Conservation (phyloP, 192 early-diverging fungal species). For the Backusella liffmaniae region DNA sequence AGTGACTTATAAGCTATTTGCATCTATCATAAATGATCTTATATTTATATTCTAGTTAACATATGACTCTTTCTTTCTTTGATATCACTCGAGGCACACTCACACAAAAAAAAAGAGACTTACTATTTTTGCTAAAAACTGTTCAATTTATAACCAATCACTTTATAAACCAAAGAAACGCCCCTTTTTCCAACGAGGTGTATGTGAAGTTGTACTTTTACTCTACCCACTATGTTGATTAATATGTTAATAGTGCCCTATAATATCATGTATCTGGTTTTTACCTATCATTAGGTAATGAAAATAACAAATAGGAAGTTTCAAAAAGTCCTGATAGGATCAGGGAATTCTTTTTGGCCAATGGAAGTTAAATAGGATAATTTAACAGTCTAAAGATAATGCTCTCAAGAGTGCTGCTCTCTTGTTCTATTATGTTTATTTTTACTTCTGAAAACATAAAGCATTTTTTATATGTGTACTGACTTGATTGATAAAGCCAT, state of each 20-base stretch:
- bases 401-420: too few species aligned
- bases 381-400: too few species aligned
- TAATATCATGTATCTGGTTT: not conserved
- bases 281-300: not conserved
- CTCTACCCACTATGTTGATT: not conserved
- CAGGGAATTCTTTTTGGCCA: not conserved
- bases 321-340: not conserved
- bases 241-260: not conserved
- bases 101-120: constrained; percentile 1
- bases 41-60: not conserved
- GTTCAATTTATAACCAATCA: not conserved
- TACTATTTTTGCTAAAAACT: not conserved
- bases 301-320: not conserved
- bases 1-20: not conserved
- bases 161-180: not conserved
- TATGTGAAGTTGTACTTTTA: not conserved
- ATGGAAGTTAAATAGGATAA: too few species aligned
- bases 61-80: not conserved
- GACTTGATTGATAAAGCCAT: too few species aligned
- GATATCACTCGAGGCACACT: not conserved
- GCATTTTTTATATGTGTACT: too few species aligned
- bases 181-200: not conserved
- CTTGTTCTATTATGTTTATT: too few species aligned
- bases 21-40: not conserved
- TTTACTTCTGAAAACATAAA: too few species aligned